Evolutionary conservation across 257 asterid species (phyloP), one percentile per base, ranked within the genome.

Genomic region (Plantago ovata): DNA sequence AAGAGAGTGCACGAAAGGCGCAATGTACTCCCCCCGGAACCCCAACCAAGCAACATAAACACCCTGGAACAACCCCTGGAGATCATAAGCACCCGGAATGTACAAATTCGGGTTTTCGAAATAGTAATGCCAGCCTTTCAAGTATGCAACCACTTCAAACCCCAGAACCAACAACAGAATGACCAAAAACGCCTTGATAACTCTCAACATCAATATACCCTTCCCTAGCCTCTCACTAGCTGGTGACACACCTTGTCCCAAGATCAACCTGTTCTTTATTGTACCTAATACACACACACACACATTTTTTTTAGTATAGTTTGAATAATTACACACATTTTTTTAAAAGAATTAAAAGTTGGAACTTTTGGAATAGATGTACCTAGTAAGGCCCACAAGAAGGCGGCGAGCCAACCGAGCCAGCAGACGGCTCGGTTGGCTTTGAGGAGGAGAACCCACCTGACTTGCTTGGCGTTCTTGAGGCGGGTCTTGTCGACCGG

Each of bases 401-500:
- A 58, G 40, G 79, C 54, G 32, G 76, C 91, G 21, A 85, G 74
- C 83, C 88, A 62, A 71, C 88, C 75, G 66, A 78, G 58, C 63
- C 62, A 78, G 60, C 88, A 88, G 67, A 72, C 91, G 38, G 92
- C 95, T 22, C 77, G 82, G 58, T 76, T 78, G 19, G 92, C 95
- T 69, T 65, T 70, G 62, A 85, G 92, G 16, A 80, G 81, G 36
- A 85, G 67, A 59, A 82, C 71, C 95, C 95, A 80, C 32, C 78
- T 70, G 20, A 80, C 88, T 69, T 85, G 92, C 77, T 71, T 78
- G 61, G 86, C 86, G 59, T 76, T 85, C 58, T 72, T 85, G 63
- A 81, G 76, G 57, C 95, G 76, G 71, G 64, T 65, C 68, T 78
- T 82, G 28, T 80, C 86, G 20, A 76, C 73, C 14, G 91, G 86